Conservation (phyloP, 257 asterid species). For the Jasminum sambac region DNA sequence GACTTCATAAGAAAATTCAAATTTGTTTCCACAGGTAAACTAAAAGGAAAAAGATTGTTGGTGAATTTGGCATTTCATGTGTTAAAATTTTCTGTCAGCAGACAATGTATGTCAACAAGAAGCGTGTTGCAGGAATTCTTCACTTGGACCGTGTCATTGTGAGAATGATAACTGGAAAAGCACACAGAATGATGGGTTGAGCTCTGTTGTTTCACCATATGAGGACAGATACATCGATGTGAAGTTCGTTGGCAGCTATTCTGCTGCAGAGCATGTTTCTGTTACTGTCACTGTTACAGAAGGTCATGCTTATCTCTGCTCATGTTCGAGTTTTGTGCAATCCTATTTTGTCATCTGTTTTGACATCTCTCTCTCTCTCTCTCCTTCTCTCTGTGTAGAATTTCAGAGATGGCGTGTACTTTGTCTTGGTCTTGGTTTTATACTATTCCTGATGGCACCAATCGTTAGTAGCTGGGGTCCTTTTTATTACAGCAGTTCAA, state of each 20-base stretch:
- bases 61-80: slow-evolving; percentile 4
- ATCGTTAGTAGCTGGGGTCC: slow-evolving; percentile 91
- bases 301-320: slow-evolving; percentile 42
- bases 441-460: slow-evolving; percentile 72
- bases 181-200: slow-evolving; percentile 60
- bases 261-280: slow-evolving; percentile 47
- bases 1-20: slow-evolving; percentile 53
- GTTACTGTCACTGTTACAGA: slow-evolving; percentile 51
- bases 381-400: slow-evolving; percentile 41
- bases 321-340: slow-evolving; percentile 17
- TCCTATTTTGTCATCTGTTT: slow-evolving; percentile 2
- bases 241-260: slow-evolving; percentile 55
- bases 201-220: slow-evolving; percentile 65
- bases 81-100: slow-evolving; percentile 11
- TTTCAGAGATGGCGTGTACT: slow-evolving; percentile 74
- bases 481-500: slow-evolving; percentile 87
- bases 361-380: slow-evolving; percentile 8
- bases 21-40: slow-evolving; percentile 79
- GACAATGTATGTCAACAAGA: slow-evolving; percentile 2
- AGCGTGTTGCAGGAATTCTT: slow-evolving; percentile 64
- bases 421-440: slow-evolving; percentile 64
- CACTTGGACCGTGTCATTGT: slow-evolving; percentile 70
- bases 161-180: slow-evolving; percentile 64
- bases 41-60: neutral
- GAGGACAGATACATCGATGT: slow-evolving; percentile 69